These are phyloP conservation scores for Ceratocystis lukuohia DNA, from an alignment of 2,329 filamentous ascomycete genomes.

Conservation along the genomic window DNA sequence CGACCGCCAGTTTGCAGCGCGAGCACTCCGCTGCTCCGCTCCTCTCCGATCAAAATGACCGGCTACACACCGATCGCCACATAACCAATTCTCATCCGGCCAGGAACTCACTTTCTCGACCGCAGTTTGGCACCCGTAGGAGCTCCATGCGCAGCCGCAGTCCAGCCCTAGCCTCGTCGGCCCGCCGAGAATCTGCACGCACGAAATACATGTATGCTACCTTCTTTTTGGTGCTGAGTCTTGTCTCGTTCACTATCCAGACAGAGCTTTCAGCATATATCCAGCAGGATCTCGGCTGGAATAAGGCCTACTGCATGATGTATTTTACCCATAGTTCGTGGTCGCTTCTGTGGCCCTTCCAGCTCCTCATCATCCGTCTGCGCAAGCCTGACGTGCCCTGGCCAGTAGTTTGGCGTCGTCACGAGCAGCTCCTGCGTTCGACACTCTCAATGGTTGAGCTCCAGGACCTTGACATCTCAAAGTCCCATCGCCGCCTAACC, in stretches of 20 bases:
- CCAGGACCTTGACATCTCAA: conserved; percentile 54
- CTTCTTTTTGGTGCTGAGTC: conserved; percentile 67
- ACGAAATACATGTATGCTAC: conserved; percentile 79
- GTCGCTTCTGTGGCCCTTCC: conserved; percentile 74
- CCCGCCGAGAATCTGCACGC: conserved; percentile 38
- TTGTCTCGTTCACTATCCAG: conserved; percentile 83
- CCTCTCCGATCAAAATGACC: conserved; percentile 3
- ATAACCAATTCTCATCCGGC: not conserved
- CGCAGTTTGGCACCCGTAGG: conserved; percentile 25
- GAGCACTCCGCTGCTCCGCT: conserved; percentile 17
- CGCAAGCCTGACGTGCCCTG: conserved; percentile 70
- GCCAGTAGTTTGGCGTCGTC: conserved; percentile 67
- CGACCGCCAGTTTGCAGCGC: not conserved
- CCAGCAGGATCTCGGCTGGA: conserved; percentile 81
- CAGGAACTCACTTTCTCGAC: not conserved
- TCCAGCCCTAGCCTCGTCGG: conserved; percentile 36
- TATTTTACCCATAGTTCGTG: conserved; percentile 95
- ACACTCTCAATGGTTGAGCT: conserved; percentile 72
- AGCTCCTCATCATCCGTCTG: conserved; percentile 65
- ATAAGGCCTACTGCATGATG: conserved; percentile 99
- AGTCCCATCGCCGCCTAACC: conserved; percentile 25
- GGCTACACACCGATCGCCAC: not conserved
- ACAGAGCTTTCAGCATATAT: conserved; percentile 94
- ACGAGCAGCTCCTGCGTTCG: conserved; percentile 37
- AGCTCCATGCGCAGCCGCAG: conserved; percentile 64